Base-by-base conservation (phyloP, 2,329 filamentous ascomycete genomes). In the Chaetomium globosum region DNA sequence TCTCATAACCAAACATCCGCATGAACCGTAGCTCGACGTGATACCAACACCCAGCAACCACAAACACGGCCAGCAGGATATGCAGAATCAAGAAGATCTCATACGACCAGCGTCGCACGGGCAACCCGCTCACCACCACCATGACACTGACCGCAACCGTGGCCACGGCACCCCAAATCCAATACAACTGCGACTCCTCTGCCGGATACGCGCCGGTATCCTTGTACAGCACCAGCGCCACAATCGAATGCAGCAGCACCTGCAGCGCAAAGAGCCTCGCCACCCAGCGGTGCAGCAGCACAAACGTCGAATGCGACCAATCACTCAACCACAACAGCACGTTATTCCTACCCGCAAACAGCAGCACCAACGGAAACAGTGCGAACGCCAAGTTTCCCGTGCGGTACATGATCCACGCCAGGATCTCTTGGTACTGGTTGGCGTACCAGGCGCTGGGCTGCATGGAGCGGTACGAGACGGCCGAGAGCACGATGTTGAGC, bases 21-120 rank as follows among this genome's bases (percentile, higher is more conserved):
- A 33, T 16, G 66, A 78, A 81, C 0, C 74, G 69, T 9, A 73
- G 63, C 4, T 72, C 65, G 55, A 82, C 76, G 61, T 83, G 81
- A 51, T 78, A 79, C 73, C 76, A 82, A 43, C 75, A 76, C 2
- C 77, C 80, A 1, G 79, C 75, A 2, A 84, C 56, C 9, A 77
- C 71, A 1, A 83, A 61, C 4, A 80, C 71, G 0, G 80, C 73
- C 0, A 83, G 56, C 2, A 75, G 58, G 28, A 83, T 77, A 53
- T 84, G 82, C 9, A 72, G 66, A 6, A 77, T 67, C 0, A 84
- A 73, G 67, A 84, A 84, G 0, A 80, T 33, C 69, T 82, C 80
- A 68, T 80, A 82, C 4, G 71, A 69, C 43, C 67, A 71, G 39
- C 72, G 74, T 12, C 81, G 76, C 21, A 82, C 53, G 1, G 74